These are phyloP conservation scores for Gonapodya prolifera DNA, from an alignment of 192 early-diverging fungal species.

Conservation along the genomic window DNA sequence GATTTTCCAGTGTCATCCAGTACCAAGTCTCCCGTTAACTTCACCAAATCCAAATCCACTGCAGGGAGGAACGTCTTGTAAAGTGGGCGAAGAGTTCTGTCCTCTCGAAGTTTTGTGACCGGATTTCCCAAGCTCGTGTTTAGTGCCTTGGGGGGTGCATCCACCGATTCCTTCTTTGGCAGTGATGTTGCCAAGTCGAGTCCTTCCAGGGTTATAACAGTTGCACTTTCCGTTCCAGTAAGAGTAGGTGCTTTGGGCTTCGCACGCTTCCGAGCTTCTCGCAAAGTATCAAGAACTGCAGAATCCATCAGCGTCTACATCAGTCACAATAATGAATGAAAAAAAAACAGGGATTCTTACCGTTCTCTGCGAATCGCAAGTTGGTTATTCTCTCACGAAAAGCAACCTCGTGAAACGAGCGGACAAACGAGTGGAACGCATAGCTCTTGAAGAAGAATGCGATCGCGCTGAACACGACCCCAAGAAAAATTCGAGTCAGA, in stretches of 20 bases:
- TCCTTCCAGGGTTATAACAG: neutral
- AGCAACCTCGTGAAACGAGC: neutral
- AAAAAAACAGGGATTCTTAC: neutral
- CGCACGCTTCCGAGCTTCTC: neutral
- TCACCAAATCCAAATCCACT: neutral
- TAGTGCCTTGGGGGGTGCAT: too few species aligned
- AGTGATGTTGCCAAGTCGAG: too few species aligned
- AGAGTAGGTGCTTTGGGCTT: neutral
- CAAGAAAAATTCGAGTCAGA: neutral
- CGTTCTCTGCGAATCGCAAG: neutral
- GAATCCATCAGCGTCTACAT: neutral
- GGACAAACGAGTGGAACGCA: neutral
- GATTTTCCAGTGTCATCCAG: neutral
- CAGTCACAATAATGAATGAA: neutral
- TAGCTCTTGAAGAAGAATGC: neutral
- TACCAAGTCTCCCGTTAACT: neutral
- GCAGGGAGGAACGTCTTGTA: neutral
- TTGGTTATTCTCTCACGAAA: neutral
- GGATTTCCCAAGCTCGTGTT: neutral
- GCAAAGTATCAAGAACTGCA: neutral
- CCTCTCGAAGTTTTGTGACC: neutral
- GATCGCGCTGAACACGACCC: neutral
- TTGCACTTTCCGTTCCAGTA: neutral
- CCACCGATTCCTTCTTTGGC: too few species aligned
- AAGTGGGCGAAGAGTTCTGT: neutral